Base-by-base conservation (phyloP, 2,329 filamentous ascomycete species). In the Talaromyces atroroseus region DNA sequence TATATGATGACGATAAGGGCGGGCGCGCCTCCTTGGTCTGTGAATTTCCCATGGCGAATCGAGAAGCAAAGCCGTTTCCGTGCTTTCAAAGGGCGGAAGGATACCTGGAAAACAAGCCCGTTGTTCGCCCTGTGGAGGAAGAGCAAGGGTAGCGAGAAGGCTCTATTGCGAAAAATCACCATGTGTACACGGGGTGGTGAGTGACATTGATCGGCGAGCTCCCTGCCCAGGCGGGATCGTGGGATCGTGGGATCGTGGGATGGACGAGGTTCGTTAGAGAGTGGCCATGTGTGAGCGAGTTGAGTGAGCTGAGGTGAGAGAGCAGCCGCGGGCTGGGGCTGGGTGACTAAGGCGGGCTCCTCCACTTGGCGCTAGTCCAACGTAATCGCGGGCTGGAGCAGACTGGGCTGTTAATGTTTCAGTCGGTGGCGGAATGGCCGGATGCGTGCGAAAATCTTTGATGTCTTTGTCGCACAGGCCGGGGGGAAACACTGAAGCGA, bases 1-100 rank as follows among this genome's bases (percentile, higher is more conserved):
- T 66, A 51, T 63, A 64, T 46, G 64, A 61, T 24, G 66, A 64
- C 23, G 64, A 59, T 38, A 63, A 51, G 42, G 65, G 56, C 58
- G 69, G 65, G 60, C 75, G 72, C 54, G 73, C 69, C 66, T 78
- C 75, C 65, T 75, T 78, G 38, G 75, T 76, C 58, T 76, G 71
- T 50, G 74, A 72, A 62, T 78, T 78, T 49, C 75, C 75, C 75
- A 78, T 78, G 29, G 32, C 20, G 32, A 46, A 7, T 26, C 20
- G 38, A 34, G 38, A n/a, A n/a, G n/a, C n/a, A n/a, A n/a, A n/a
- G n/a, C n/a, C n/a, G n/a, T n/a, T n/a, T n/a, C n/a, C n/a, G n/a
- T n/a, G n/a, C n/a, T n/a, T n/a, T 11, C 38, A 29, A 38, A 23
- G n/a, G 24, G 23, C 8, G 12, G 23, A 32, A 26, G 8, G 23